Evolutionary conservation across 2,329 filamentous ascomycete species (phyloP).

Genomic region (Fonsecaea monophora): DNA sequence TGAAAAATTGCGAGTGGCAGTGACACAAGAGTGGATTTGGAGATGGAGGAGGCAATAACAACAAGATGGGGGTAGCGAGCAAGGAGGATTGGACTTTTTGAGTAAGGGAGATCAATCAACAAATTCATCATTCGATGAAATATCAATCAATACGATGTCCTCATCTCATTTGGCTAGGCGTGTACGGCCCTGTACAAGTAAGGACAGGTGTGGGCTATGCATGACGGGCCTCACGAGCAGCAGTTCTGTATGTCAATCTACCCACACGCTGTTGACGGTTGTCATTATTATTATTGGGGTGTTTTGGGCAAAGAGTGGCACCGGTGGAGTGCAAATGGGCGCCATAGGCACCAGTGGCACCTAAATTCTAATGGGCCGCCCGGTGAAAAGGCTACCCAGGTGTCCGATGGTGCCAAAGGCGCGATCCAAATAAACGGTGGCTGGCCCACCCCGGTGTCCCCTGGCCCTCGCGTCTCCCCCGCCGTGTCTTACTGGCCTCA

Average conservation of each 20-base stretch:
- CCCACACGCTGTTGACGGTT: not conserved
- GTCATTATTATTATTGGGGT: not conserved
- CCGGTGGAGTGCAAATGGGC: not conserved
- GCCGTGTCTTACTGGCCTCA: constrained; percentile 3
- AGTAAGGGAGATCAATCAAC: not conserved
- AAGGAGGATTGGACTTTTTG: not conserved
- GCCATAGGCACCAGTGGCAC: not conserved
- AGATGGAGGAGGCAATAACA: not conserved
- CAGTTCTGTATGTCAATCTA: not conserved
- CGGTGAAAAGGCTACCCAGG: not conserved
- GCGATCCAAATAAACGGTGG: not conserved
- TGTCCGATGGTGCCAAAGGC: not conserved
- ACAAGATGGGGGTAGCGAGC: not conserved
- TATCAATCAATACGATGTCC: not conserved
- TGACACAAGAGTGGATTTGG: not conserved
- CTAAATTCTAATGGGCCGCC: not conserved
- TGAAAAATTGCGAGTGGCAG: not conserved
- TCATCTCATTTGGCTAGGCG: too few species aligned
- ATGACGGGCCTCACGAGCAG: not conserved
- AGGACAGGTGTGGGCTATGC: not conserved
- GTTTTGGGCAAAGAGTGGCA: not conserved
- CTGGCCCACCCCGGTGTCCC: not conserved
- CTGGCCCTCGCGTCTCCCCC: not conserved
- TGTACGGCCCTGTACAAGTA: not conserved
- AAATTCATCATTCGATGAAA: not conserved